Evolutionary conservation across 148 eudicot genomes (phyloP), one percentile per base, ranked within the genome.

Genomic region (Fagopyrum tataricum): DNA sequence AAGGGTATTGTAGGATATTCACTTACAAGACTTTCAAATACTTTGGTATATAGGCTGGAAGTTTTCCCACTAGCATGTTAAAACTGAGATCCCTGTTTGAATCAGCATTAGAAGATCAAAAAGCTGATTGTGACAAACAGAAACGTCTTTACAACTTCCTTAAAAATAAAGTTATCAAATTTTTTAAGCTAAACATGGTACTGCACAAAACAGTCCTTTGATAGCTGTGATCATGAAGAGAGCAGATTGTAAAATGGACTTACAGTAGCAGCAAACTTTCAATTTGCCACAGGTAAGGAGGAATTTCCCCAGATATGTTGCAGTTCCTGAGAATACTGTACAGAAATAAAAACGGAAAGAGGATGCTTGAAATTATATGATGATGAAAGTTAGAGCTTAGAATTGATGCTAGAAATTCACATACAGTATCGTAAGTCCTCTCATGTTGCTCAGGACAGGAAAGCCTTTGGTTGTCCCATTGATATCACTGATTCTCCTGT

Each of bases 401-500:
- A 56, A 73, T 20, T n/a, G 64, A 39, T 4, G 49, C 7, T 47
- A 77, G 43, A 17, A 37, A 10, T 43, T 24, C 20, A 82, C 90
- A 24, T 85, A 84, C 87, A 85, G 78, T 73, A 51, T 77, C 51
- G 42, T 44, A 74, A 85, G 77, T 73, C 79, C 75, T 64, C 71
- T 40, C 79, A 77, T 67, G 52, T 67, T 81, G 72, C 80, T 79
- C 74, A 91, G 73, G 59, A 40, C 73, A 10, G 96, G 96, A 82
- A 88, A 85, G 44, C 59, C 72, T 76, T 78, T 88, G 41, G 74
- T 56, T 37, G 88, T 77, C 74, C 91, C 89, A 24, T 72, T 75
- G 26, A 88, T 80, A 74, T 91, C 96, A 78, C 86, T 85, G 37
- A 91, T 87, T 79, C 93, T 91, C 88, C 96, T 91, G 87, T 18